phyloP scores from a whole-genome alignment of 2,329 filamentous ascomycete species.

The Dryadomyces quercivorus region DNA sequence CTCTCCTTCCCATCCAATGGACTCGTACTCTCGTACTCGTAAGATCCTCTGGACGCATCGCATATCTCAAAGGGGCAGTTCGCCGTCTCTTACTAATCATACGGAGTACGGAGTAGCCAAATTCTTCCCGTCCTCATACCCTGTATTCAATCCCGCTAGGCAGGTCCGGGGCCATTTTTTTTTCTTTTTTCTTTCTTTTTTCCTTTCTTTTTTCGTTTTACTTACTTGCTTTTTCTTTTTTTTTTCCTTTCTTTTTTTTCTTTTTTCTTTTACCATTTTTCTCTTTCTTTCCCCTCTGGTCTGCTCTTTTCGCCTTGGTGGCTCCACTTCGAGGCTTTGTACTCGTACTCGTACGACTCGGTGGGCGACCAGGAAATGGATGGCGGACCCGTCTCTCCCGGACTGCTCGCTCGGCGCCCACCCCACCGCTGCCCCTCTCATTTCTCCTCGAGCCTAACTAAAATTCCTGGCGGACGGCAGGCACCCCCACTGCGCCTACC shows the following conservation, averaged over 20 bases:
- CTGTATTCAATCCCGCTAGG: neutral
- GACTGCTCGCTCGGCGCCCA: neutral
- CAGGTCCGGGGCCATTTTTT: no score
- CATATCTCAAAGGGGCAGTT: no score
- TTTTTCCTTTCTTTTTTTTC: neutral
- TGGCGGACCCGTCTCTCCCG: neutral
- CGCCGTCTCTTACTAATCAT: neutral
- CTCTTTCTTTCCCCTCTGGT: neutral
- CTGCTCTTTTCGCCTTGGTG: neutral
- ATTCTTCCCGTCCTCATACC: neutral
- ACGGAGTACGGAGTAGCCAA: neutral
- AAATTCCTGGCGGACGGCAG: neutral
- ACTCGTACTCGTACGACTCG: neutral
- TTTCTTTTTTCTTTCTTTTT: no score
- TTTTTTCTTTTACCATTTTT: neutral
- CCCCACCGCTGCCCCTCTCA: slow-evolving; percentile 3
- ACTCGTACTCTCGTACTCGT: no score
- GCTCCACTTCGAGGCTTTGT: neutral
- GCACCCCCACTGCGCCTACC: neutral
- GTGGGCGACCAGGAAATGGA: neutral
- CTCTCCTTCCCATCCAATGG: no score
- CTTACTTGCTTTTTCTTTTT: neutral
- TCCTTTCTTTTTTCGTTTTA: no score
- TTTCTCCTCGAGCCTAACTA: neutral
- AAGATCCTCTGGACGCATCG: no score